Percentiles rank a stretch among this genome's conserved stretches.
These are phyloP conservation scores for Dictyostelium firmibasis DNA, from an alignment of 78 protist species.

Conservation along the genomic window DNA sequence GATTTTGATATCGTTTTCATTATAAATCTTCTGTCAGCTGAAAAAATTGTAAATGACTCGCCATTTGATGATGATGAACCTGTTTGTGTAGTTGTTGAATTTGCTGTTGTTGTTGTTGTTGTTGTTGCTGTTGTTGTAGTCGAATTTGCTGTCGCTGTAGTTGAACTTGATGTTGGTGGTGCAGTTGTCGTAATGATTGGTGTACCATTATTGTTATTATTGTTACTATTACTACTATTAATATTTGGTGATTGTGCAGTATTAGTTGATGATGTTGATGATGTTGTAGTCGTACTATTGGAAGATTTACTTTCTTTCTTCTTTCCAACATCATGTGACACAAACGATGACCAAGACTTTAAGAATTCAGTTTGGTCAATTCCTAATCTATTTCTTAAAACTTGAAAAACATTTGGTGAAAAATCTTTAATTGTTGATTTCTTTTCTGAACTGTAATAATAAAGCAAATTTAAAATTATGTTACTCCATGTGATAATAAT, in stretches of 20 bases:
- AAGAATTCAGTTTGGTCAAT: slow-evolving; percentile 42
- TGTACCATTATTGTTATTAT: background rate
- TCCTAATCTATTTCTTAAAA: slow-evolving; percentile 32
- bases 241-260: background rate
- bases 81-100: background rate
- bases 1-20: slow-evolving; percentile 53
- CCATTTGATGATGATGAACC: background rate
- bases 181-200: background rate
- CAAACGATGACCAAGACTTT: slow-evolving; percentile 69
- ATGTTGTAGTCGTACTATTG: background rate
- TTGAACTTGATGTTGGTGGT: background rate
- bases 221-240: background rate
- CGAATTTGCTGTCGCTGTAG: background rate
- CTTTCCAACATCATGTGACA: background rate
- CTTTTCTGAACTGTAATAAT: slow-evolving; percentile 19
- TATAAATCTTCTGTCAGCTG: slow-evolving; percentile 54
- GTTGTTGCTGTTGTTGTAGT: background rate
- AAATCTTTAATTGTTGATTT: slow-evolving; percentile 51
- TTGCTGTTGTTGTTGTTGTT: background rate
- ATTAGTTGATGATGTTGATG: background rate
- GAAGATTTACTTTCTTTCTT: background rate
- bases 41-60: slow-evolving; percentile 33
- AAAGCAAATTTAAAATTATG: no score
- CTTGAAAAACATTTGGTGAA: slow-evolving; percentile 64
- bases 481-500: no score